Percentiles rank a stretch among this genome's conserved stretches.
Evolutionary conservation across 2,329 filamentous ascomycete species (phyloP).

Genomic region (Phialocephala sp.): DNA sequence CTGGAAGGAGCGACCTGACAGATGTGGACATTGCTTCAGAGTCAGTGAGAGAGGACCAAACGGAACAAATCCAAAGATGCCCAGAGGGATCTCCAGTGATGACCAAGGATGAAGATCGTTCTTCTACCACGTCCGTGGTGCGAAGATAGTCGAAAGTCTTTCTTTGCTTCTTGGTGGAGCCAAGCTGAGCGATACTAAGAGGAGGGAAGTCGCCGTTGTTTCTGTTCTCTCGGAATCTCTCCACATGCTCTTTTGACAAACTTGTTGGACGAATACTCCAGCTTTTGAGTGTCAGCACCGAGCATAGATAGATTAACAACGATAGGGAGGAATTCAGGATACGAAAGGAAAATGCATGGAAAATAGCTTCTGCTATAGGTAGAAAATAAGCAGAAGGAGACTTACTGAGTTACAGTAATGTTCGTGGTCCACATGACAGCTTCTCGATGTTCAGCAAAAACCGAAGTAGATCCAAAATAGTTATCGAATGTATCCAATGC

Average conservation of each 20-base stretch:
- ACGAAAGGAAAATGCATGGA: too few species aligned
- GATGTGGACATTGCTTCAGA: conserved; percentile 15
- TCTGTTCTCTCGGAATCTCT: conserved; percentile 26
- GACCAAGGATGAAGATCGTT: conserved; percentile 31
- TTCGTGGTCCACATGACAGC: conserved; percentile 29
- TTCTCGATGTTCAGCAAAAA: conserved; percentile 26
- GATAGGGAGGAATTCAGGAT: too few species aligned
- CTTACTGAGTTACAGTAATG: conserved; percentile 33
- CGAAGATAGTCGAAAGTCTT: neutral
- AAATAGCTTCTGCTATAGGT: too few species aligned
- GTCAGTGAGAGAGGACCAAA: conserved; percentile 30
- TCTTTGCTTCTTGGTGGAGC: neutral
- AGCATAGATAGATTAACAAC: too few species aligned
- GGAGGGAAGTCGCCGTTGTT: conserved; percentile 32
- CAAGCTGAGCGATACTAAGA: conserved; percentile 23
- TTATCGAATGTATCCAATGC: conserved; percentile 33
- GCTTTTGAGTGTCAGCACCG: neutral
- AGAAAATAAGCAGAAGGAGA: neutral
- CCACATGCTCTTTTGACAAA: conserved; percentile 13
- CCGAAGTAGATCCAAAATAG: conserved; percentile 30
- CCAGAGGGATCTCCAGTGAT: conserved; percentile 33
- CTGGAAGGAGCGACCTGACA: conserved; percentile 13
- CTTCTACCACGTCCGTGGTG: conserved; percentile 25
- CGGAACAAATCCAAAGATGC: conserved; percentile 29
- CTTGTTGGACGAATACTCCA: conserved; percentile 27